Base-by-base conservation (phyloP, 768 basidiomycete species). In the Tephrocybe sp. region DNA sequence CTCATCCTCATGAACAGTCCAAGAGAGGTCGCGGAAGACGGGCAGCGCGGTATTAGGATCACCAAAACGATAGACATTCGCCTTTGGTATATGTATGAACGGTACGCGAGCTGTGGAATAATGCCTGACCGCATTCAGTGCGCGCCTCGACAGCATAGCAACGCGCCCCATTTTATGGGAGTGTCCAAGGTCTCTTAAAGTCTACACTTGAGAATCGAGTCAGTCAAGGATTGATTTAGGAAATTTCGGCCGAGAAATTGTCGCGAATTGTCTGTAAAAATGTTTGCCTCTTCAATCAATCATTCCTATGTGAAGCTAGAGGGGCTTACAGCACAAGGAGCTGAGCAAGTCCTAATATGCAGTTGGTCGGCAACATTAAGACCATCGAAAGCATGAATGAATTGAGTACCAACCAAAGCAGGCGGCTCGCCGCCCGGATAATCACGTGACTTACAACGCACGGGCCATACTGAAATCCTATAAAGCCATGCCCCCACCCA, bases 1-100 rank as follows among this genome's bases (percentile, higher is more conserved):
- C 60, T 91, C 79, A 22, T 75, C 75, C 16, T 84, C 74, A 19
- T 74, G 65, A 0, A 87, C 72, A 5, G 72, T 78, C 87, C 87
- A 88, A 12, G 73, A 61, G 1, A 87, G 61, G 50, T 76, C 69
- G 0, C 66, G 74, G 55, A 87, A 73, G 4, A 83, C 71, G 12
- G 83, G 82, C 4, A 59, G 58, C 1, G 70, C 66, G 18, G 67
- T 61, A 47, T 76, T 73, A 2, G 79, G 67, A 44, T 81, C 77
- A 0, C 84, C 85, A 54, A 86, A 85, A 4, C 76, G 77, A 65
- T 79, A 80, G 9, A 86, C 66, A 43, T 82, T 71, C 6, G 81
- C 67, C 27, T 63, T 73, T 12, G 76, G 75, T 6, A 84, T 76
- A 36, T 68, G 64, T 8, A 79, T 47, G 27, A 61, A 52, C 12